Percentiles rank a stretch among this genome's conserved stretches.
Conservation (phyloP, 2,329 filamentous ascomycete genomes). For the Trichoderma sp. region DNA sequence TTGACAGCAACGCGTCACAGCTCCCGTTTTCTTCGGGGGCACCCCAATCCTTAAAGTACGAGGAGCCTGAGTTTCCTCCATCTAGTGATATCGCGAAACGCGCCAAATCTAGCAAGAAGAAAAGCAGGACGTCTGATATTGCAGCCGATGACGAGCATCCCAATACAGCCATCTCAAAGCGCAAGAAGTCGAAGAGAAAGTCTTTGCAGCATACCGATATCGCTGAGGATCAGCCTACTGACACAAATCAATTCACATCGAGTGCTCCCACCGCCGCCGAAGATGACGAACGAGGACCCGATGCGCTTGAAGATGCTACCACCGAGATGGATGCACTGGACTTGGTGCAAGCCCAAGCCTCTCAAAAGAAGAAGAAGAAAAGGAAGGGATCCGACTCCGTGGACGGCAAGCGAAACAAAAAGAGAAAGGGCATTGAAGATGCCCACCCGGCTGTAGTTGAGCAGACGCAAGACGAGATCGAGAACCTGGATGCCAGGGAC, state of each 20-base stretch:
- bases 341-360: conserved; percentile 22
- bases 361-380: conserved; percentile 34
- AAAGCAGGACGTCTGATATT: conserved; percentile 22
- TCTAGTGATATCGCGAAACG: conserved; percentile 31
- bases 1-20: conserved; percentile 37
- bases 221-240: conserved; percentile 11
- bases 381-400: conserved; percentile 32
- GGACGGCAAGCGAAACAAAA: conserved; percentile 36
- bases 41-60: conserved; percentile 33
- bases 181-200: conserved; percentile 30
- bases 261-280: background rate
- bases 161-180: conserved; percentile 26
- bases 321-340: conserved; percentile 22
- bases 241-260: background rate
- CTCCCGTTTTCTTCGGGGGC: conserved; percentile 33
- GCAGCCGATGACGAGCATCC: conserved; percentile 22
- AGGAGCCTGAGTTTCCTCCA: conserved; percentile 23
- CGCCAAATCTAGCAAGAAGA: conserved; percentile 34
- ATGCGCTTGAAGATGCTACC: conserved; percentile 5
- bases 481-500: conserved; percentile 6
- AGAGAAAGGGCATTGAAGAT: conserved; percentile 29
- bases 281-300: background rate
- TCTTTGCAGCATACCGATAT: conserved; percentile 14
- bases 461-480: conserved; percentile 22
- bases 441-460: conserved; percentile 23